A percentile compares a stretch with the other conserved stretches of the same genome.
These are phyloP conservation scores for Phytophthora uliginosa DNA, from an alignment of 352 stramenopile genomes.

Conservation along the genomic window DNA sequence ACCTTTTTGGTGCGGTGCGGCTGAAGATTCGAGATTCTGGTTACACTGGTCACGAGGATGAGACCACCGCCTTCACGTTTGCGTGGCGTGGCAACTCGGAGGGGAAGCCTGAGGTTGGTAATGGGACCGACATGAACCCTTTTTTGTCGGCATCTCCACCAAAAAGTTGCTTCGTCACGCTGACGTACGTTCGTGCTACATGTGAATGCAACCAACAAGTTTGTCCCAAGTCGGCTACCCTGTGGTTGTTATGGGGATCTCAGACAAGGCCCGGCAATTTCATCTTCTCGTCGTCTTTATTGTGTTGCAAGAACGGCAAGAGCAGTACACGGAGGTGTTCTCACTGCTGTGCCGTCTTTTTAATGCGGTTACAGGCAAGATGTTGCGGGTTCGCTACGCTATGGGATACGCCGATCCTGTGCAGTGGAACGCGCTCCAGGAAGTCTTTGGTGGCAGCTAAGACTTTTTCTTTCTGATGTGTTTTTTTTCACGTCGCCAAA, in stretches of 20 bases:
- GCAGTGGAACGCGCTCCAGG: constrained; percentile 16
- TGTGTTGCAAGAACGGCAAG: background rate
- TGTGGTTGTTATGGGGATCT: constrained; percentile 21
- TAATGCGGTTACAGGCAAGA: background rate
- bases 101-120: background rate
- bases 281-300: constrained; percentile 30
- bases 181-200: constrained; percentile 19
- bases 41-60: constrained; percentile 7
- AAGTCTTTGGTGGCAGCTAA: background rate
- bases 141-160: constrained; percentile 5
- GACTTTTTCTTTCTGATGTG: constrained; percentile 27
- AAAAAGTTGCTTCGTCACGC: constrained; percentile 7
- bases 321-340: constrained; percentile 1
- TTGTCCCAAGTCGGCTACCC: constrained; percentile 13
- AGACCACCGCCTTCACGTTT: constrained; percentile 10
- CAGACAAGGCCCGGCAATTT: constrained; percentile 17
- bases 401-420: constrained; percentile 26
- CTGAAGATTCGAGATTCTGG: background rate
- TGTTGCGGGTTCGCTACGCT: background rate
- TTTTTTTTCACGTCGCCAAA: constrained; percentile 38
- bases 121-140: background rate
- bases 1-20: background rate
- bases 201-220: constrained; percentile 29
- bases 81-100: background rate
- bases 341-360: background rate